These are phyloP conservation scores for Leishmania lainsoni DNA, from an alignment of 208 protist genomes.

Conservation along the genomic window DNA sequence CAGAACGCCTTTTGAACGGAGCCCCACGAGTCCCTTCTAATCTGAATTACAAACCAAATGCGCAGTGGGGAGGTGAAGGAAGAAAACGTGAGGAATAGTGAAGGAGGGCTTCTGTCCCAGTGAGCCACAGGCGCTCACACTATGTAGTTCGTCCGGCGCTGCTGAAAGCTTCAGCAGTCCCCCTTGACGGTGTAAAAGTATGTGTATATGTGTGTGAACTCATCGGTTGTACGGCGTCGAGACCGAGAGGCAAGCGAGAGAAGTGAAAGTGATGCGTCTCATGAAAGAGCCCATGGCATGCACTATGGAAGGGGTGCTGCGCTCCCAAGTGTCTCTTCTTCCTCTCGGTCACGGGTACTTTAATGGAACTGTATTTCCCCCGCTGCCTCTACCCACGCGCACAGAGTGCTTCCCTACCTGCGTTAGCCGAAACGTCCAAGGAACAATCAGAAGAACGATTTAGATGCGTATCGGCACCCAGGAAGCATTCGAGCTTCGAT, in stretches of 20 bases:
- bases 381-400: background rate
- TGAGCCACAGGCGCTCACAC: background rate
- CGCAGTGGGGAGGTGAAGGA: background rate
- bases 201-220: background rate
- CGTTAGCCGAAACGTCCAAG: background rate
- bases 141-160: background rate
- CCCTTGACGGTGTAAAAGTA: background rate
- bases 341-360: background rate
- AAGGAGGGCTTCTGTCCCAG: background rate
- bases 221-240: background rate
- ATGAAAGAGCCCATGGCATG: background rate
- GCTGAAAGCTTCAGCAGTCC: background rate
- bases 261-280: background rate
- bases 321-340: background rate
- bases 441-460: background rate
- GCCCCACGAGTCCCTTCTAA: slow-evolving; percentile 42
- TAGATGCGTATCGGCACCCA: background rate
- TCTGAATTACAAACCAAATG: slow-evolving; percentile 34
- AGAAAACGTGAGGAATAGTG: background rate
- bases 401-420: background rate
- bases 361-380: background rate
- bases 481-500: background rate
- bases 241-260: background rate
- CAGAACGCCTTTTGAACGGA: slow-evolving; percentile 47
- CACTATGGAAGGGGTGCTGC: background rate